Evolutionary conservation across 495 filamentous ascomycete species (phyloP), one percentile per base, ranked within the genome.

Genomic region (Extremus antarcticus): DNA sequence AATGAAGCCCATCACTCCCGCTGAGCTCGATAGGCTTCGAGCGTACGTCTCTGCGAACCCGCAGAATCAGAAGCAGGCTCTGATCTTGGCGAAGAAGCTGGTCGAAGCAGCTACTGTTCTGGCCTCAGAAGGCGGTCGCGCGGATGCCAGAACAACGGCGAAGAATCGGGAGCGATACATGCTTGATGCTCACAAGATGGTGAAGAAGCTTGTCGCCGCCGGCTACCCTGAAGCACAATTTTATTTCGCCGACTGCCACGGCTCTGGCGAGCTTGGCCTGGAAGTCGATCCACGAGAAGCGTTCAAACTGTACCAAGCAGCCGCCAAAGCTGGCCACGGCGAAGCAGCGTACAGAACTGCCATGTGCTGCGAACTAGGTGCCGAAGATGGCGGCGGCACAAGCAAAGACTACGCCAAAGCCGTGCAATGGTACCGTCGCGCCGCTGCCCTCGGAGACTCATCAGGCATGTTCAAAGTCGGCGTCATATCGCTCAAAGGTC

Each of bases 381-480:
- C 86, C 40, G 90, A 95, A 63, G 88, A 92, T 62, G 88, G 88
- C 45, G 91, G 91, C 50, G 92, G 92, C 17, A 95, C 92, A 11
- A 81, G 84, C 48, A 86, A 87, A 57, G 92, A 98, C 66, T 86
- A 88, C 2, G 69, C 88, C 61, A 96, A 95, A 72, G 89, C 92
- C 9, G 87, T 97, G 25, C 90, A 96, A 64, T 98, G 92, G 92
- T 98, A 97, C 67, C 90, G 89, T 66, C 88, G 90, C 19, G 88
- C 91, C 13, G 90, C 92, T 0, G 80, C 85, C 7, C 74, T 96
- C 3, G 92, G 92, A 13, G 90, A 97, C 63, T 85, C 86, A 0
- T 84, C 90, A 0, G 92, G 91, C 22, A 94, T 95, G 90, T 98
- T 95, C 72, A 98, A 98, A 69, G 84, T 97, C 70, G 92, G 92